phyloP scores from a whole-genome alignment of 805 yeast genomes.

The Candida chauliodis region DNA sequence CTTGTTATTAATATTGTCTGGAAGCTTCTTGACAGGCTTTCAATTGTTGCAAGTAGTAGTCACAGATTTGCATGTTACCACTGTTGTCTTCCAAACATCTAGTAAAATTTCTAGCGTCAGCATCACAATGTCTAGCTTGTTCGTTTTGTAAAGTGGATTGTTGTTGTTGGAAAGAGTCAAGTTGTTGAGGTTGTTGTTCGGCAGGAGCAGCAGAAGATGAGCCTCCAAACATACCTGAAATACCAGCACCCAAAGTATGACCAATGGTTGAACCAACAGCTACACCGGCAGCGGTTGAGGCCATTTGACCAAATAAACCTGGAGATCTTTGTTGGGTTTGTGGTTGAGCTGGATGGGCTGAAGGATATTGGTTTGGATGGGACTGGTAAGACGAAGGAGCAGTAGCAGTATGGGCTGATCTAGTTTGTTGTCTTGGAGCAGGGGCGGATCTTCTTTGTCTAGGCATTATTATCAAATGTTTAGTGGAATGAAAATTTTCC shows the following conservation, averaged over 20 bases:
- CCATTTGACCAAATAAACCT: slow-evolving; percentile 95
- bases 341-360: slow-evolving; percentile 47
- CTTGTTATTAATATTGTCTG: slow-evolving; percentile 69
- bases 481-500: slow-evolving; percentile 1
- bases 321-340: slow-evolving; percentile 55
- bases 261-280: slow-evolving; percentile 98
- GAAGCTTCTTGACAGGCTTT: slow-evolving; percentile 97
- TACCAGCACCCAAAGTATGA: slow-evolving; percentile 94
- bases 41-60: slow-evolving; percentile 93
- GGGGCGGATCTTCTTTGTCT: slow-evolving; percentile 55
- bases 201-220: slow-evolving; percentile 51
- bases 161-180: slow-evolving; percentile 24
- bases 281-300: slow-evolving; percentile 98
- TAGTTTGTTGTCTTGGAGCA: slow-evolving; percentile 49
- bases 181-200: slow-evolving; percentile 28
- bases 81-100: slow-evolving; percentile 90
- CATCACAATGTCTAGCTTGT: slow-evolving; percentile 69
- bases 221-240: slow-evolving; percentile 82
- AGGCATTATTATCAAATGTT: slow-evolving; percentile 23
- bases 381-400: slow-evolving; percentile 24
- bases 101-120: slow-evolving; percentile 91
- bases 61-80: slow-evolving; percentile 97
- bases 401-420: slow-evolving; percentile 79
- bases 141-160: slow-evolving; percentile 36
- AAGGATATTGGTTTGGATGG: slow-evolving; percentile 20